Evolutionary conservation across 306 rosid genomes (phyloP).

Genomic region (Casuarina equisetifolia): DNA sequence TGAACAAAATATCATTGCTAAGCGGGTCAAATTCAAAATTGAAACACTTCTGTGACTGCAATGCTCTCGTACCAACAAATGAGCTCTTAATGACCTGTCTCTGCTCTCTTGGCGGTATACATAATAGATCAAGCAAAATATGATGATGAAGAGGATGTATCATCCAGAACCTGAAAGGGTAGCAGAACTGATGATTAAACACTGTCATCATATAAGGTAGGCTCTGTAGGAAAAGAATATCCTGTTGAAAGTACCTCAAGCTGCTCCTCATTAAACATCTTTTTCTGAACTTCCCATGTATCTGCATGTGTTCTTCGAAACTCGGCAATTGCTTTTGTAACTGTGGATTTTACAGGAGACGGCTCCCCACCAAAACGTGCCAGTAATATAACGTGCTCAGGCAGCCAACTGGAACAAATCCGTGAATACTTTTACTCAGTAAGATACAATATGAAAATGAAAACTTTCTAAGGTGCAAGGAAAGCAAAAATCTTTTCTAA

Average conservation of each 20-base stretch:
- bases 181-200: constrained; percentile 5
- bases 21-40: background rate
- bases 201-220: constrained; percentile 1
- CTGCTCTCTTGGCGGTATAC: constrained; percentile 34
- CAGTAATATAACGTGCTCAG: constrained; percentile 80
- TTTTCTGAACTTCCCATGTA: constrained; percentile 96
- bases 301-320: constrained; percentile 98
- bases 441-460: background rate
- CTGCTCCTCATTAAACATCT: constrained; percentile 85
- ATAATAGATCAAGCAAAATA: constrained; percentile 77
- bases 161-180: constrained; percentile 84
- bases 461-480: background rate
- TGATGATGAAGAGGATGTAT: constrained; percentile 94
- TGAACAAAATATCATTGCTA: background rate
- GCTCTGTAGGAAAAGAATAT: background rate
- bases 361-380: constrained; percentile 93
- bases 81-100: background rate
- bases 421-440: constrained; percentile 16
- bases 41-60: background rate
- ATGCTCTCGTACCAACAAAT: background rate
- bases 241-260: constrained; percentile 63
- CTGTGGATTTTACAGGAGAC: constrained; percentile 87
- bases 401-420: constrained; percentile 76
- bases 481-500: background rate
- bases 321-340: constrained; percentile 97